phyloP scores from a whole-genome alignment of 2,329 filamentous ascomycete species.

The Elsinoe ampelina region DNA sequence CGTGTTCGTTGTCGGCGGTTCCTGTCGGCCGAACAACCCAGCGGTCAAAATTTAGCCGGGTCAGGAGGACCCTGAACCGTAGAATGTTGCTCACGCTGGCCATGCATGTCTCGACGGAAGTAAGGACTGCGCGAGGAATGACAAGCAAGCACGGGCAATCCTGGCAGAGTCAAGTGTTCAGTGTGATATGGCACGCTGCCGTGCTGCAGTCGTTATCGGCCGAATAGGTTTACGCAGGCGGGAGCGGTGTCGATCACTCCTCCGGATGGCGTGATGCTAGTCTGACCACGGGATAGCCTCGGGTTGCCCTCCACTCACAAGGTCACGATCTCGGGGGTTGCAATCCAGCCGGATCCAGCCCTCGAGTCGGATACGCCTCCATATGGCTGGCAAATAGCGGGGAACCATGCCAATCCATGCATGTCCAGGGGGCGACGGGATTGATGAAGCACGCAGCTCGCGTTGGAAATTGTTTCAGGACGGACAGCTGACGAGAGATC shows the following conservation, averaged over 20 bases:
- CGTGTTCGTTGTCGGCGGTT: slow-evolving; percentile 4
- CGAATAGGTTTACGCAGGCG: neutral
- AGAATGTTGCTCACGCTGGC: slow-evolving; percentile 5
- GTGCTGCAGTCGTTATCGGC: neutral
- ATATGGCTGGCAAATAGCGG: slow-evolving; percentile 1
- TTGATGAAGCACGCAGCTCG: neutral
- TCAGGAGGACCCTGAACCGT: slow-evolving; percentile 11
- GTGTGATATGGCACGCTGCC: neutral
- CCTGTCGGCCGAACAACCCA: slow-evolving; percentile 7
- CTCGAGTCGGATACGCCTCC: slow-evolving; percentile 5
- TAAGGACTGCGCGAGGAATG: slow-evolving; percentile 5
- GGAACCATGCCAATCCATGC: slow-evolving; percentile 7
- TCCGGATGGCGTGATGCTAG: neutral
- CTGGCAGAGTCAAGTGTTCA: slow-evolving; percentile 6
- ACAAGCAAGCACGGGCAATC: neutral
- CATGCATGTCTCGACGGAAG: slow-evolving; percentile 5
- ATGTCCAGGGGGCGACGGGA: neutral
- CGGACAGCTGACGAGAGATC: neutral
- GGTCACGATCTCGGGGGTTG: slow-evolving; percentile 1
- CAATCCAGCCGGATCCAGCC: slow-evolving; percentile 4
- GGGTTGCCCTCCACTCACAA: neutral
- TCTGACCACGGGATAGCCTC: neutral
- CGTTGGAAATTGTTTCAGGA: neutral
- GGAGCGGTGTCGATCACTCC: slow-evolving; percentile 6
- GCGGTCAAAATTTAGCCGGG: neutral